Evolutionary conservation across 768 basidiomycete genomes (phyloP).

Genomic region (Nidularia sp.): DNA sequence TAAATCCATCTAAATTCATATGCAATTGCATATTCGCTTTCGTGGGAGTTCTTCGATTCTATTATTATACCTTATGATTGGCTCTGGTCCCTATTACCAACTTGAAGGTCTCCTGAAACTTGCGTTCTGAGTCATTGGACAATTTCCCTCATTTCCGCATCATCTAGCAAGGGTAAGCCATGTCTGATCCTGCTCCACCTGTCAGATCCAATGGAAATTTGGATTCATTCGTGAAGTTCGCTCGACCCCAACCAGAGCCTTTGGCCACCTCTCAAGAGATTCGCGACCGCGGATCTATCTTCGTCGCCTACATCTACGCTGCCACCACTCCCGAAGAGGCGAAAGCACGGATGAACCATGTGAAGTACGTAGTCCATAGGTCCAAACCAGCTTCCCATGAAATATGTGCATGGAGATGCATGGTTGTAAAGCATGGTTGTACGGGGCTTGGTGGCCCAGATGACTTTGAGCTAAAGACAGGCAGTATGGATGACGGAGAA

Average conservation of each 20-base stretch:
- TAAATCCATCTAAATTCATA: too few relatives aligned
- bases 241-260: slow-evolving; percentile 39
- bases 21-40: too few relatives aligned
- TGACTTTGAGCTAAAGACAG: slow-evolving; percentile 67
- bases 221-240: slow-evolving; percentile 49
- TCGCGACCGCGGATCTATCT: slow-evolving; percentile 69
- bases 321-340: slow-evolving; percentile 53
- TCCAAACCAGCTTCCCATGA: slow-evolving; percentile 62
- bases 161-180: neutral
- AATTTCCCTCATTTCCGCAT: neutral
- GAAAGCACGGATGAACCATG: slow-evolving; percentile 40
- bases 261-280: slow-evolving; percentile 68
- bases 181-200: neutral
- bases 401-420: slow-evolving; percentile 77
- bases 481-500: slow-evolving; percentile 76
- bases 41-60: too few relatives aligned
- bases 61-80: too few relatives aligned
- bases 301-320: slow-evolving; percentile 59
- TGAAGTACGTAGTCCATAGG: slow-evolving; percentile 55
- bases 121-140: neutral
- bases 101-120: too few relatives aligned
- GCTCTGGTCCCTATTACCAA: too few relatives aligned
- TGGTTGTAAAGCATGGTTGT: slow-evolving; percentile 61
- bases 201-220: slow-evolving; percentile 21
- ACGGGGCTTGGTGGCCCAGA: slow-evolving; percentile 69